phyloP scores from a whole-genome alignment of 129 eudicot species.

The Flaveria trinervia region DNA sequence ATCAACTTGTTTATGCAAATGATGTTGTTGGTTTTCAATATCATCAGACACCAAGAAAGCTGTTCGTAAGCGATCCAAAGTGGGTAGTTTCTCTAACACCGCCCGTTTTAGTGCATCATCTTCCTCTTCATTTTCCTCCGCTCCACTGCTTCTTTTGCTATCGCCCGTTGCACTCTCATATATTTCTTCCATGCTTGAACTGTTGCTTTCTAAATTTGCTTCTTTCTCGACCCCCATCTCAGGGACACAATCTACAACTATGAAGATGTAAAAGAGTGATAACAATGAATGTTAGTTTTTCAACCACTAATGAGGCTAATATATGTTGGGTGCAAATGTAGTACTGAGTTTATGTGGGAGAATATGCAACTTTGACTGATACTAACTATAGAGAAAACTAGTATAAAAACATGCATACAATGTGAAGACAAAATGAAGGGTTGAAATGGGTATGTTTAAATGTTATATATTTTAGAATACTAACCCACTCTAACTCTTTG shows the following conservation, averaged over 20 bases:
- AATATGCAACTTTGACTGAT: not conserved
- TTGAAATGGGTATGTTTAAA: not conserved
- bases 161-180: slow-evolving; percentile 25
- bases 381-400: not conserved
- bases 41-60: slow-evolving; percentile 46
- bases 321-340: not conserved
- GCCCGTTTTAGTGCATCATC: slow-evolving; percentile 44
- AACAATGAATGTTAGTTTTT: not conserved
- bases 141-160: slow-evolving; percentile 30
- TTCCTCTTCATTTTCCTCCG: slow-evolving; percentile 46
- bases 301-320: not conserved
- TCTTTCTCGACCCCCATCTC: slow-evolving; percentile 2
- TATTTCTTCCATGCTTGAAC: slow-evolving; percentile 29
- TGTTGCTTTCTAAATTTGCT: slow-evolving; percentile 14
- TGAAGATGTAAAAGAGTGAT: not conserved
- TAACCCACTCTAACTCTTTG: not conserved
- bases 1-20: slow-evolving; percentile 38
- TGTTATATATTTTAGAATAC: not conserved
- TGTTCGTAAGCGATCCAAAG: slow-evolving; percentile 60
- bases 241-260: not conserved
- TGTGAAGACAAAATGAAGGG: not conserved
- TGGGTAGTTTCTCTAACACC: slow-evolving; percentile 52
- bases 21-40: slow-evolving; percentile 26
- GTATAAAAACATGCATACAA: not conserved
- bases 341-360: not conserved